Evolutionary conservation across 1,139 yeast genomes (phyloP).

Genomic region (Saccharomyces hybrid): DNA sequence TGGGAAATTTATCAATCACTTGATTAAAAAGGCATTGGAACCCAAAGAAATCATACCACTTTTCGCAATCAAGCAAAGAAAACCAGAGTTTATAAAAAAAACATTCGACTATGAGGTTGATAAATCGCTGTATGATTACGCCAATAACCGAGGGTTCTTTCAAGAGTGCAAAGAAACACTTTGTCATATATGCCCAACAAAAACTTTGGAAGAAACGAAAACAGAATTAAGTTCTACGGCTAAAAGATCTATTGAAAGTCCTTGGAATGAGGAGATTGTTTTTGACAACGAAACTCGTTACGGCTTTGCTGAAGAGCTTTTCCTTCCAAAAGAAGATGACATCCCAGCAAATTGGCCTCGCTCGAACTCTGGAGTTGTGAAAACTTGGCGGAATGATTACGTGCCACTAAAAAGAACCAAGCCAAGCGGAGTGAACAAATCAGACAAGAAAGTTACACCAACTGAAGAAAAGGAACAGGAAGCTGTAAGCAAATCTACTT

Average conservation of each 20-base stretch:
- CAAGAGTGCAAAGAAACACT: conserved; percentile 61
- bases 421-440: conserved; percentile 18
- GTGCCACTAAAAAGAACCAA: conserved; percentile 58
- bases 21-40: conserved; percentile 20
- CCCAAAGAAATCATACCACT: conserved; percentile 29
- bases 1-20: conserved; percentile 43
- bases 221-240: conserved; percentile 19
- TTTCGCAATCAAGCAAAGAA: conserved; percentile 27
- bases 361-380: conserved; percentile 27
- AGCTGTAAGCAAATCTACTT: conserved; percentile 6
- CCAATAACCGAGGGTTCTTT: conserved; percentile 33
- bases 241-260: conserved; percentile 65
- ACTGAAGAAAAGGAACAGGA: conserved; percentile 22
- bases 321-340: conserved; percentile 44
- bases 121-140: conserved; percentile 21
- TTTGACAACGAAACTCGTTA: conserved; percentile 54
- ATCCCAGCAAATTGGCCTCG: conserved; percentile 35
- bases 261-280: conserved; percentile 53
- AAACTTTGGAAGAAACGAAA: conserved; percentile 18
- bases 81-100: conserved; percentile 24
- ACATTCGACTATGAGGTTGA: conserved; percentile 32
- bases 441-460: conserved; percentile 26
- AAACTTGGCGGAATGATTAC: conserved; percentile 45
- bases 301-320: conserved; percentile 64
- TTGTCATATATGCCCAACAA: conserved; percentile 36